These are phyloP conservation scores for Penicillium sp. DNA, from an alignment of 2,329 filamentous ascomycete genomes.

Conservation along the genomic window DNA sequence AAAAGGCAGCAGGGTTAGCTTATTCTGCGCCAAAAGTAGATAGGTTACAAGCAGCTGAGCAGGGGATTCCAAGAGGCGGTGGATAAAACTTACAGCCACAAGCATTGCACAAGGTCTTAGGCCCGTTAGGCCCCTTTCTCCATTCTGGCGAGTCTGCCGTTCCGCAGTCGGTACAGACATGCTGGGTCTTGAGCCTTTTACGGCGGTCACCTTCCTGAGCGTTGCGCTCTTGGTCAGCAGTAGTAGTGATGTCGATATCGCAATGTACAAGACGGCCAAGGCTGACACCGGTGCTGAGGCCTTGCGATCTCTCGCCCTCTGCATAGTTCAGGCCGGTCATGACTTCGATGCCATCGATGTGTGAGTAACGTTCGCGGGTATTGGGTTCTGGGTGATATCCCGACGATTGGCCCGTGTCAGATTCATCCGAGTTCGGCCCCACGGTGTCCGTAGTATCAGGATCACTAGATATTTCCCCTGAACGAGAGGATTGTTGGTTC, in stretches of 20 bases:
- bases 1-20: background rate
- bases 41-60: background rate
- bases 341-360: constrained; percentile 88
- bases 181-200: constrained; percentile 89
- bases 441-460: constrained; percentile 29
- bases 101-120: constrained; percentile 93
- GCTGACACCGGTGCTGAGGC: constrained; percentile 81
- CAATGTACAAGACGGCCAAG: constrained; percentile 80
- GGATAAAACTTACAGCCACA: constrained; percentile 67
- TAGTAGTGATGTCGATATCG: constrained; percentile 79
- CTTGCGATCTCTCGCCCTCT: constrained; percentile 83
- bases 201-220: constrained; percentile 68
- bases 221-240: constrained; percentile 63
- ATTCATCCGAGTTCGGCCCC: constrained; percentile 34
- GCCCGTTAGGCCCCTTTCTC: constrained; percentile 88
- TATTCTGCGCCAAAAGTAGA: background rate
- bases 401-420: constrained; percentile 54
- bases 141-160: constrained; percentile 93
- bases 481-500: background rate
- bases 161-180: constrained; percentile 94
- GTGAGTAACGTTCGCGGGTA: constrained; percentile 73
- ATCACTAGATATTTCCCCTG: constrained; percentile 14
- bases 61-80: background rate
- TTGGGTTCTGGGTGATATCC: constrained; percentile 85
- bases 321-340: constrained; percentile 84